Percentiles rank a stretch among this genome's conserved stretches.
Conservation (phyloP, 352 stramenopile species). For the Phytopythium aichiense region DNA sequence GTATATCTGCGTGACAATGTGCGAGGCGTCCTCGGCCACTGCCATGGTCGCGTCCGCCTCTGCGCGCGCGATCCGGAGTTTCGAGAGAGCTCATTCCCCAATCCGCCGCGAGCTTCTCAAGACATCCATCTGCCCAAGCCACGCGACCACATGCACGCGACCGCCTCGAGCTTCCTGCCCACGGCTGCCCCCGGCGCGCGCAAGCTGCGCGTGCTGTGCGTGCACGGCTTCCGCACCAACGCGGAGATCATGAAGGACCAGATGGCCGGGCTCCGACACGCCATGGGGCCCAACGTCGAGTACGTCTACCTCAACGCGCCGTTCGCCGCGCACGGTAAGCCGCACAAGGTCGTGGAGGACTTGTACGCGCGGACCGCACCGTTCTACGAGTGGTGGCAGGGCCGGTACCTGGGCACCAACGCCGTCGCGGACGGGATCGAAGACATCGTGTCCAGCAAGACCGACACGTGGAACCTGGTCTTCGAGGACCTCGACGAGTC, state of each 20-base stretch:
- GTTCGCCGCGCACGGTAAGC: conserved; percentile 16
- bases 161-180: background rate
- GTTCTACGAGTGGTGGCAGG: conserved; percentile 50
- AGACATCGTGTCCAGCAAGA: conserved; percentile 12
- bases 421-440: conserved; percentile 15
- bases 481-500: conserved; percentile 32
- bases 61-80: background rate
- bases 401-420: conserved; percentile 19
- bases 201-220: conserved; percentile 38
- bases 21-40: background rate
- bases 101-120: background rate
- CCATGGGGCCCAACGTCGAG: conserved; percentile 33
- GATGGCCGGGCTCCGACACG: conserved; percentile 28
- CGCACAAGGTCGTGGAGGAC: conserved; percentile 20
- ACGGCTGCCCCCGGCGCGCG: conserved; percentile 10
- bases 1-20: too few species aligned
- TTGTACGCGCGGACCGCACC: conserved; percentile 24
- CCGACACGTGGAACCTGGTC: conserved; percentile 20
- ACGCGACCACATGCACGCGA: conserved; percentile 1
- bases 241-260: conserved; percentile 46
- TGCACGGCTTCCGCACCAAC: conserved; percentile 55
- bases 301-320: conserved; percentile 46
- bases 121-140: background rate
- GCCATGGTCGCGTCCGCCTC: background rate
- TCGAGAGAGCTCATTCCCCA: conserved; percentile 2